These are phyloP conservation scores for Plasmodium gaboni DNA, from an alignment of 169 alveolate genomes.

Conservation along the genomic window DNA sequence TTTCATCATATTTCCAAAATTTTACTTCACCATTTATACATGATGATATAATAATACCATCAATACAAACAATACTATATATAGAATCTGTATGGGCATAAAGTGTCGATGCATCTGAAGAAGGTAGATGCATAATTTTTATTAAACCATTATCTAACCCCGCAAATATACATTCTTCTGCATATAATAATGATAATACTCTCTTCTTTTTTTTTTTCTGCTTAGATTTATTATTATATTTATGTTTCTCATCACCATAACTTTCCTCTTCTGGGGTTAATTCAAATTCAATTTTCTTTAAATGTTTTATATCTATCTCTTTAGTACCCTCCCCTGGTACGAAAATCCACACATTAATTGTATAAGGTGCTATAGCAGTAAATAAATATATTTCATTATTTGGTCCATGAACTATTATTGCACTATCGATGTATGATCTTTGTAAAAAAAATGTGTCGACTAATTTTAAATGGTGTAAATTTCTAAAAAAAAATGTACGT, in stretches of 20 bases:
- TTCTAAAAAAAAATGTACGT: conserved; percentile 41
- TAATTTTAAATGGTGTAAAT: conserved; percentile 74
- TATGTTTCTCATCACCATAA: conserved; percentile 48
- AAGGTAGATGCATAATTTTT: conserved; percentile 73
- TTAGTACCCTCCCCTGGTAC: conserved; percentile 76
- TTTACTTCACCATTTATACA: conserved; percentile 73
- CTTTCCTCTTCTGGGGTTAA: conserved; percentile 71
- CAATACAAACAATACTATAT: conserved; percentile 73
- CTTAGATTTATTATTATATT: conserved; percentile 28
- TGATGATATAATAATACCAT: conserved; percentile 71
- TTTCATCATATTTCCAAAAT: conserved; percentile 75
- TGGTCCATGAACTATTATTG: conserved; percentile 76
- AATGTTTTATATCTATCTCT: conserved; percentile 73
- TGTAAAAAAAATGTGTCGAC: conserved; percentile 72
- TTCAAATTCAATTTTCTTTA: conserved; percentile 67
- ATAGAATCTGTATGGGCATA: conserved; percentile 73
- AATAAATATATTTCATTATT: conserved; percentile 74
- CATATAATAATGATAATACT: conserved; percentile 64
- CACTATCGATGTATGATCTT: conserved; percentile 73
- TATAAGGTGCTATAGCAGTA: conserved; percentile 64
- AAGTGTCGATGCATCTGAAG: conserved; percentile 74
- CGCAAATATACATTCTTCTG: conserved; percentile 78
- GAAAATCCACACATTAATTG: conserved; percentile 74
- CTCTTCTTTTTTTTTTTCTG: conserved; percentile 49
- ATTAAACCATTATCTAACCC: conserved; percentile 74